Percentiles rank a stretch among this genome's conserved stretches.
phyloP scores from a whole-genome alignment of 23 red algal genomes.

The Pyropia haitanensis region DNA sequence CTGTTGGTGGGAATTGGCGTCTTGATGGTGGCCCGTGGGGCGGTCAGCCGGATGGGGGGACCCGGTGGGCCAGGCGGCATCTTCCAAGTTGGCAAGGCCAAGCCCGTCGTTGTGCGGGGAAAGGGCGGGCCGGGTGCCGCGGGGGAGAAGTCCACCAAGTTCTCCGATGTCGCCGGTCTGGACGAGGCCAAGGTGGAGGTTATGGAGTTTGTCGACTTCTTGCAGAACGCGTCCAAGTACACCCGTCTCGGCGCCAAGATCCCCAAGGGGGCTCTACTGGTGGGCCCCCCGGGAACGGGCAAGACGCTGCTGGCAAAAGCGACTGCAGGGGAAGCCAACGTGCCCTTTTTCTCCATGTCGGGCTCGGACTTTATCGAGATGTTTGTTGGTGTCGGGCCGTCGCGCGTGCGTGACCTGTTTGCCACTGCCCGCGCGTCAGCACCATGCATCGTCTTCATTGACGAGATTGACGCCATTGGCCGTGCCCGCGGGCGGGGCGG shows the following conservation, averaged over 20 bases:
- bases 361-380: slow-evolving; percentile 99
- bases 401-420: slow-evolving; percentile 91
- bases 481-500: slow-evolving; percentile 87
- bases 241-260: slow-evolving; percentile 88
- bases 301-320: slow-evolving; percentile 98
- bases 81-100: slow-evolving; percentile 97
- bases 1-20: slow-evolving; percentile 69
- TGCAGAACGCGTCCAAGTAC: slow-evolving; percentile 80
- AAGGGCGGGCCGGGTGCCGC: slow-evolving; percentile 19
- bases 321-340: slow-evolving; percentile 87
- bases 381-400: slow-evolving; percentile 97
- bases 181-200: slow-evolving; percentile 99
- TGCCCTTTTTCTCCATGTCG: slow-evolving; percentile 98
- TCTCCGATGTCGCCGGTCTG: slow-evolving; percentile 88
- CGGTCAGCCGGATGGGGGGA: slow-evolving; percentile 41
- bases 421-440: slow-evolving; percentile 74
- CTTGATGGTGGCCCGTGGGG: slow-evolving; percentile 55
- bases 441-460: slow-evolving; percentile 99
- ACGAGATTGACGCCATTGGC: slow-evolving; percentile 98
- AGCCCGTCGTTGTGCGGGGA: slow-evolving; percentile 78
- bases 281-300: slow-evolving; percentile 90
- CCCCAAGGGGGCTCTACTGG: slow-evolving; percentile 93
- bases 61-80: slow-evolving; percentile 63
- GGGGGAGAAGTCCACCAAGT: slow-evolving; percentile 38
- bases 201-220: slow-evolving; percentile 99